Percentiles rank a stretch among this genome's conserved stretches.
phyloP scores from a whole-genome alignment of 2,329 filamentous ascomycete genomes.

The Geosmithia morbida region DNA sequence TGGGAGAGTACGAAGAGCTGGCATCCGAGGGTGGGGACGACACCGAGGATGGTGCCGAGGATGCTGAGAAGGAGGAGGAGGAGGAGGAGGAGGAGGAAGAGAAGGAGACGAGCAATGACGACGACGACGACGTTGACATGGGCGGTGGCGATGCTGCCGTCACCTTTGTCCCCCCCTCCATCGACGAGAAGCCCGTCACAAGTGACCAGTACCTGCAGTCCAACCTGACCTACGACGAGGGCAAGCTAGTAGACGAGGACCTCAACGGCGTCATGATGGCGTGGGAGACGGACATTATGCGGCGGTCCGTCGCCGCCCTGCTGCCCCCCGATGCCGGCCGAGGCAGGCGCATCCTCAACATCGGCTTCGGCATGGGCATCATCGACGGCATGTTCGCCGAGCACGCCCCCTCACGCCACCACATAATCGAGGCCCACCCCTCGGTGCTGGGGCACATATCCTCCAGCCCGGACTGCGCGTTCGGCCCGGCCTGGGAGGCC shows the following conservation, averaged over 20 bases:
- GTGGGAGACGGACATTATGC: slow-evolving; percentile 84
- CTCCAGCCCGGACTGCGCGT: slow-evolving; percentile 28
- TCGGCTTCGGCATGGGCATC: slow-evolving; percentile 87
- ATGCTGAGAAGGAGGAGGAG: slow-evolving; percentile 18
- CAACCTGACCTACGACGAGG: slow-evolving; percentile 46
- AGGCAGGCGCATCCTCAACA: slow-evolving; percentile 63
- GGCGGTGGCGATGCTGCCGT: slow-evolving; percentile 13
- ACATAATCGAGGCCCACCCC: slow-evolving; percentile 78
- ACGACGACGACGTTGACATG: slow-evolving; percentile 4
- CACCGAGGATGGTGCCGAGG: slow-evolving; percentile 31
- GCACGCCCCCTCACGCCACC: slow-evolving; percentile 53
- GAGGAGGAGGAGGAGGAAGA: slow-evolving; percentile 9
- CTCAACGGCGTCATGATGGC: slow-evolving; percentile 88
- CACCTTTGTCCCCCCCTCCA: slow-evolving; percentile 17
- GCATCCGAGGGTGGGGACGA: slow-evolving; percentile 37
- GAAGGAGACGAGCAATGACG: too few species aligned
- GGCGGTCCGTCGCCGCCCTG: slow-evolving; percentile 55
- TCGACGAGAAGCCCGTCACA: slow-evolving; percentile 34
- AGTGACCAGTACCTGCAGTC: slow-evolving; percentile 57
- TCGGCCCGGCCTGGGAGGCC: slow-evolving; percentile 40
- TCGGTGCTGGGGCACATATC: slow-evolving; percentile 55
- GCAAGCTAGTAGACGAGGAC: slow-evolving; percentile 57
- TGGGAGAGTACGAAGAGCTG: slow-evolving; percentile 71
- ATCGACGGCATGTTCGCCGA: slow-evolving; percentile 64
- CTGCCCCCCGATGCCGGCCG: slow-evolving; percentile 22